phyloP scores from a whole-genome alignment of 2,329 filamentous ascomycete genomes.

The Anisogramma anomala region DNA sequence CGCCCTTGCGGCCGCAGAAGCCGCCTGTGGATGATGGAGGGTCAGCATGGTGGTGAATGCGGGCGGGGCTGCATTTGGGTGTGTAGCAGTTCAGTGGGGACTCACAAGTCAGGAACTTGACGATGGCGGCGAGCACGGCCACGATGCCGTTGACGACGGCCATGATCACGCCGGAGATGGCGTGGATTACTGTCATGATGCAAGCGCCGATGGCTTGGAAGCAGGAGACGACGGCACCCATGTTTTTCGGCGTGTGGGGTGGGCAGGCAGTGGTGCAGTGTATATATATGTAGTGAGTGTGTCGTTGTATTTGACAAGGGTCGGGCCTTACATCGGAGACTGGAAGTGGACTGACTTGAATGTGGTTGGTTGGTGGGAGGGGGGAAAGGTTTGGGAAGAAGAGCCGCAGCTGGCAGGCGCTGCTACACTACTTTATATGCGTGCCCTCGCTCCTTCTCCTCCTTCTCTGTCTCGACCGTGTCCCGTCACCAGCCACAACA shows the following conservation, averaged over 20 bases:
- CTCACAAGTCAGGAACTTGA: conserved; percentile 49
- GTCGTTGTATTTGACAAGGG: not conserved
- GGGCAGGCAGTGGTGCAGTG: not conserved
- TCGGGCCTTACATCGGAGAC: not conserved
- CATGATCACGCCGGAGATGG: conserved; percentile 51
- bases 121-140: conserved; percentile 52
- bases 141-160: conserved; percentile 59
- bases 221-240: conserved; percentile 14
- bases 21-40: too few species aligned
- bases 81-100: too few species aligned
- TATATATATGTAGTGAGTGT: not conserved
- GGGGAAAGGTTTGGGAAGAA: too few species aligned
- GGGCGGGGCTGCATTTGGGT: too few species aligned
- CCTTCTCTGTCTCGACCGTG: too few species aligned
- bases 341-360: not conserved
- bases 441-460: too few species aligned
- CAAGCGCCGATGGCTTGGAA: conserved; percentile 13
- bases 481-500: not conserved
- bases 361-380: not conserved
- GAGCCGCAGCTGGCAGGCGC: too few species aligned
- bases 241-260: conserved; percentile 5
- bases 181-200: conserved; percentile 42
- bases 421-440: not conserved
- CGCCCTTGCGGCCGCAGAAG: too few species aligned
- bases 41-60: too few species aligned